Percentiles rank a stretch among this genome's conserved stretches.
phyloP scores from a whole-genome alignment of 768 basidiomycete genomes.

The Macrolepiota dolichaula region DNA sequence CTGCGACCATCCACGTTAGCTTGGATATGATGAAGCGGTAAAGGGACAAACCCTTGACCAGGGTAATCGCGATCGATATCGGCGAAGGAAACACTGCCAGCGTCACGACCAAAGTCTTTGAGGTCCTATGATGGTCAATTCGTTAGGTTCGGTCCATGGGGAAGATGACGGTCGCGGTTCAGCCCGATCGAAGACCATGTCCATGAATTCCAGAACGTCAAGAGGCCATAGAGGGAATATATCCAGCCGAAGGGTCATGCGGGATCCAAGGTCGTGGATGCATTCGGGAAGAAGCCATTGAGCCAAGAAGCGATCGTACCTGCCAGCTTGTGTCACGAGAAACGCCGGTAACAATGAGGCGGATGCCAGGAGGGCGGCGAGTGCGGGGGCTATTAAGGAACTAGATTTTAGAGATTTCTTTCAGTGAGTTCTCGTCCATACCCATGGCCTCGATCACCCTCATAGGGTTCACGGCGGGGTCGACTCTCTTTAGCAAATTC shows the following conservation, averaged over 20 bases:
- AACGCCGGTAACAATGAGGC: conserved; percentile 84
- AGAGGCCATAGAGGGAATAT: conserved; percentile 1
- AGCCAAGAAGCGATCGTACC: conserved; percentile 54
- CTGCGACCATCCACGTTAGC: conserved; percentile 34
- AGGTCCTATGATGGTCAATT: conserved; percentile 69
- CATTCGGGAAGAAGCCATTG: conserved; percentile 12
- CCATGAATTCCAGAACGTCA: conserved; percentile 9
- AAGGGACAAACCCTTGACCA: conserved; percentile 73
- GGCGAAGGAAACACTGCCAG: conserved; percentile 89
- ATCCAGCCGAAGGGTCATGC: conserved; percentile 2
- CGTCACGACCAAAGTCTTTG: conserved; percentile 96
- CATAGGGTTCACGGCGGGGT: conserved; percentile 75
- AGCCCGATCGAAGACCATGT: conserved; percentile 19
- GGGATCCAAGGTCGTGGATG: conserved; percentile 11
- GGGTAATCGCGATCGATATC: conserved; percentile 88
- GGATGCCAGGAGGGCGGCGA: conserved; percentile 76
- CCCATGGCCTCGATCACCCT: conserved; percentile 56
- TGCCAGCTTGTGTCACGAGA: conserved; percentile 98
- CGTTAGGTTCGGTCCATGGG: conserved; percentile 38
- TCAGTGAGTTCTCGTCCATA: conserved; percentile 26
- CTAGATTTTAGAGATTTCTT: not conserved
- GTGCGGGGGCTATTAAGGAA: conserved; percentile 44
- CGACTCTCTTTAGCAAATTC: conserved; percentile 95
- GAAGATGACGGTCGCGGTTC: conserved; percentile 16
- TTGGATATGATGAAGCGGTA: not conserved